Evolutionary conservation across 176 grass and related monocot genomes (phyloP).

Genomic region (bread wheat (Triticum aestivum)): IWGSC_CS_RefSeq_v2.1 NC_057808.1:447840797-447841296

Average conservation of each 20-base stretch:
- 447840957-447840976: constrained; percentile 76
- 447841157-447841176: neutral
- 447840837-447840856: constrained; percentile 16
- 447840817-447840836: neutral
- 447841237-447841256: constrained; percentile 8
- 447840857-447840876: neutral
- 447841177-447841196: neutral
- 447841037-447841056: neutral
- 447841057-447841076: neutral
- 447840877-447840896: constrained; percentile 57
- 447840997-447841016: constrained; percentile 89
- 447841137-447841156: neutral
- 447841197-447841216: neutral
- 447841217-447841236: neutral
- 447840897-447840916: constrained; percentile 84
- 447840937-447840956: constrained; percentile 90
- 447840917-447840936: constrained; percentile 86
- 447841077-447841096: neutral
- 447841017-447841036: neutral
- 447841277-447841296: constrained; percentile 8
- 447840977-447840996: constrained; percentile 78
- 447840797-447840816: neutral
- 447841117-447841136: neutral
- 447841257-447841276: neutral
- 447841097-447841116: neutral